Base-by-base conservation (phyloP, 2,329 filamentous ascomycete genomes). In the Hysterium pulicare region DNA sequence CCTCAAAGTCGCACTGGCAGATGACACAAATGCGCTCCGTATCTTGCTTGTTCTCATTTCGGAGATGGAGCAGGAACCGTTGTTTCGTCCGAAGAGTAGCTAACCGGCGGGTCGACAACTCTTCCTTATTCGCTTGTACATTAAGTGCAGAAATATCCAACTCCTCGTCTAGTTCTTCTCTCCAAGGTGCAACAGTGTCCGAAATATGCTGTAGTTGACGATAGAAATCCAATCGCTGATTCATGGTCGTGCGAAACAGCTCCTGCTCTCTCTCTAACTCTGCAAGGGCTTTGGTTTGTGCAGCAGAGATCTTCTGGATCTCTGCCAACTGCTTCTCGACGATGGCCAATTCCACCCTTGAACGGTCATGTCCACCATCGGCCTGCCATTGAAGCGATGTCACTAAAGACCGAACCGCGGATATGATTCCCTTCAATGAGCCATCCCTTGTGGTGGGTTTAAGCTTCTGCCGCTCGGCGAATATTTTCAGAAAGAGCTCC, bases 141-240 rank as follows among this genome's bases (percentile, higher is more conserved):
- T 62, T 52, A 28, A 75, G 72, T 16, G 80, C 69, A 5, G 53
- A 56, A 9, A 70, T 62, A 33, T 86, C 77, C 9, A 84, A 71
- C 2, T 71, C 72, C 10, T 79, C 71, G 17, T 83, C 76, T 17
- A 78, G 69, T 38, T 74, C 73, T 9, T 84, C 83, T 43, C 89
- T 83, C 42, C 86, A 87, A 1, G 86, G 83, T 4, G 80, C 78
- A 0, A 97, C 88, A 15, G 82, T 87, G 59, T 97, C 91, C 0
- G 90, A 96, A n/a, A 97, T 82, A 20, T 81, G 79, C 60, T 97
- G 93, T 9, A 97, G 75, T 58, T 96, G 90, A 4, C 85, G 82
- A 61, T 97, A 97, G 61, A 90, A 97, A 44, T 93, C 89, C 1
- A 96, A 70, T 11, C 93, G 83, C 28, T 82, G 76, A 57, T 97